A percentile compares a stretch with the other conserved stretches of the same genome.
phyloP scores from a whole-genome alignment of 371 early-diverging fungal species.

The Apophysomyces sp. region DNA sequence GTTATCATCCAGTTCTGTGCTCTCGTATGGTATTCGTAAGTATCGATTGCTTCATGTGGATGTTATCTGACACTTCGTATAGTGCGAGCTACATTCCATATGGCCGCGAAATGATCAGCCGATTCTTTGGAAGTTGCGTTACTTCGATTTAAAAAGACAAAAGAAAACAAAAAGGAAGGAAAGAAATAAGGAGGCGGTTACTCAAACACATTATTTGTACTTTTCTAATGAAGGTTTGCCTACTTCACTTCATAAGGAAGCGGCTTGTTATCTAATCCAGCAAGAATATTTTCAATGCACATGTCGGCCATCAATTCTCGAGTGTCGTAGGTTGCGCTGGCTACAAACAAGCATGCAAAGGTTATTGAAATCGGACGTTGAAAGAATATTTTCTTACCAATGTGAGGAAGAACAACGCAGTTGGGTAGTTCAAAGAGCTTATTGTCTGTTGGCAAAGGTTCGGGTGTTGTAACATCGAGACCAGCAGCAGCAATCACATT shows the following conservation, averaged over 20 bases:
- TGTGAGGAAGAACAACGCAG: slow-evolving; percentile 75
- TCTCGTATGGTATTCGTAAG: slow-evolving; percentile 82
- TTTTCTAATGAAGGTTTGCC: not conserved
- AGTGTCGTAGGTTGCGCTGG: slow-evolving; percentile 82
- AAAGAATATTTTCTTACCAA: slow-evolving; percentile 25
- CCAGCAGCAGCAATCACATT: slow-evolving; percentile 70
- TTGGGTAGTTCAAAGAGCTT: slow-evolving; percentile 60
- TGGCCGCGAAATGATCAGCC: slow-evolving; percentile 49
- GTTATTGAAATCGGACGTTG: slow-evolving; percentile 19
- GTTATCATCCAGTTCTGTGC: slow-evolving; percentile 85
- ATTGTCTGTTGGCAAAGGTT: slow-evolving; percentile 71
- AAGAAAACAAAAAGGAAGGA: not conserved
- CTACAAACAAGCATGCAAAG: slow-evolving; percentile 17
- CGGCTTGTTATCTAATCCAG: slow-evolving; percentile 19
- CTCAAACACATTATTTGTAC: not conserved
- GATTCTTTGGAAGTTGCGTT: slow-evolving; percentile 46
- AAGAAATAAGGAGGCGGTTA: not conserved
- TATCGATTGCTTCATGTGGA: slow-evolving; percentile 7
- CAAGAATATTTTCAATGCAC: slow-evolving; percentile 34
- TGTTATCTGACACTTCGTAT: not conserved
- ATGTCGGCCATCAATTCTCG: slow-evolving; percentile 76
- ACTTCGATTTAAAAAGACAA: slow-evolving; percentile 36
- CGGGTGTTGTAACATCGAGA: slow-evolving; percentile 87
- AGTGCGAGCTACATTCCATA: slow-evolving; percentile 57
- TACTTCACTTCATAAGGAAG: slow-evolving; percentile 20